These are phyloP conservation scores for Trametes pubescens DNA, from an alignment of 1,284 basidiomycete species.

Conservation along the genomic window DNA sequence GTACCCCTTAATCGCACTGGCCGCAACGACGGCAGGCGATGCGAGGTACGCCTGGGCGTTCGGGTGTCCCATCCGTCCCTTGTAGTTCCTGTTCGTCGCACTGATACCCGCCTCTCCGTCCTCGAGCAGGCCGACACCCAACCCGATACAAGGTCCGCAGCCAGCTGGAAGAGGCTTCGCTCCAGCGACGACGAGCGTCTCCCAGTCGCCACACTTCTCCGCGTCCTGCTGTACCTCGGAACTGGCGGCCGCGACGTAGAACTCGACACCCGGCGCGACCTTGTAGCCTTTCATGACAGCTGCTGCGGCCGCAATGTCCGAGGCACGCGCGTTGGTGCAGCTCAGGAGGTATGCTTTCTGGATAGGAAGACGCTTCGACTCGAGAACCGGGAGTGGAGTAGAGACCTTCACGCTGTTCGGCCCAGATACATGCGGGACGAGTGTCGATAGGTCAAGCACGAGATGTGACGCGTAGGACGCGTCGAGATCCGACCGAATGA, in stretches of 20 bases:
- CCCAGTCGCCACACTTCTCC: constrained; percentile 90
- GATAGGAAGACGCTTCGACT: constrained; percentile 81
- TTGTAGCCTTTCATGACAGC: constrained; percentile 87
- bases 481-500: constrained; percentile 76
- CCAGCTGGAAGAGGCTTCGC: constrained; percentile 95
- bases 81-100: constrained; percentile 99
- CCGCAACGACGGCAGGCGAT: constrained; percentile 96
- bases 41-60: constrained; percentile 96
- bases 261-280: constrained; percentile 92
- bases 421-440: constrained; percentile 95
- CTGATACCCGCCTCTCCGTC: constrained; percentile 97
- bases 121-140: constrained; percentile 91
- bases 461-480: constrained; percentile 92
- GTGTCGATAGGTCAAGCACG: constrained; percentile 90
- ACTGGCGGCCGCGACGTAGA: constrained; percentile 97
- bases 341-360: constrained; percentile 99
- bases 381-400: constrained; percentile 87
- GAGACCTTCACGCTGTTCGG: constrained; percentile 98
- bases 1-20: constrained; percentile 91
- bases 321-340: constrained; percentile 97
- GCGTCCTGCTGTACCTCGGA: constrained; percentile 92
- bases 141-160: constrained; percentile 97
- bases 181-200: constrained; percentile 83
- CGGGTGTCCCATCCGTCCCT: constrained; percentile 97
- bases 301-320: constrained; percentile 94